These are phyloP conservation scores for Boletus bicolor DNA, from an alignment of 768 basidiomycete species.

Conservation along the genomic window DNA sequence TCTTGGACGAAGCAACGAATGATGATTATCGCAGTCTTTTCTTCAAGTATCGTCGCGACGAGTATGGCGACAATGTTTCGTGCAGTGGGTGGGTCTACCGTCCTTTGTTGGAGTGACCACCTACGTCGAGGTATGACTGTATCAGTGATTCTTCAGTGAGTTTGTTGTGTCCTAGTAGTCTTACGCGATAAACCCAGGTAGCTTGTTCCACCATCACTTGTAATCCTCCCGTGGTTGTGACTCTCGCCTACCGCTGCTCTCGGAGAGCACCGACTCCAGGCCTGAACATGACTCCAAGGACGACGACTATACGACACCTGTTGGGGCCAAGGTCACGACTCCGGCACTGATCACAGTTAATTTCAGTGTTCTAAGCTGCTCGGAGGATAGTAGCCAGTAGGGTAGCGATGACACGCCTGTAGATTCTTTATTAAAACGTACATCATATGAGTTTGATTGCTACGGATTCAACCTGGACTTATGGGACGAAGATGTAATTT, in stretches of 20 bases:
- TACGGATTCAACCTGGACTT: background rate
- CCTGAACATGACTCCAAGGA: conserved; percentile 4
- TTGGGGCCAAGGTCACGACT: background rate
- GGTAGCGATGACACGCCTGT: background rate
- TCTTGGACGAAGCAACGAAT: conserved; percentile 11
- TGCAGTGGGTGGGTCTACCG: background rate
- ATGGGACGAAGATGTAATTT: background rate
- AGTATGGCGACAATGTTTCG: conserved; percentile 9
- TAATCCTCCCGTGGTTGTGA: conserved; percentile 21
- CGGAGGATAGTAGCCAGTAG: background rate
- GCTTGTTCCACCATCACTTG: conserved; percentile 19
- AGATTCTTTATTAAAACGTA: background rate
- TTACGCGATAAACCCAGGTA: conserved; percentile 5
- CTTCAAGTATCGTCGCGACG: conserved; percentile 12
- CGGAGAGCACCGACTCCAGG: background rate
- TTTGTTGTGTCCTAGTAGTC: background rate
- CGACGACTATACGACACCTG: conserved; percentile 10
- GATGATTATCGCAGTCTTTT: conserved; percentile 12
- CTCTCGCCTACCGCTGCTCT: conserved; percentile 14
- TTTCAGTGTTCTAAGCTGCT: background rate
- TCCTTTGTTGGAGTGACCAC: conserved; percentile 9
- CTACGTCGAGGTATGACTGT: conserved; percentile 15
- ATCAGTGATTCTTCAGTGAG: no score
- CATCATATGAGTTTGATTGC: background rate
- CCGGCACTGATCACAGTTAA: conserved; percentile 14